A percentile compares a stretch with the other conserved stretches of the same genome.
Conservation (phyloP, 1,139 yeast species). For the Taiozyma sp. region DNA sequence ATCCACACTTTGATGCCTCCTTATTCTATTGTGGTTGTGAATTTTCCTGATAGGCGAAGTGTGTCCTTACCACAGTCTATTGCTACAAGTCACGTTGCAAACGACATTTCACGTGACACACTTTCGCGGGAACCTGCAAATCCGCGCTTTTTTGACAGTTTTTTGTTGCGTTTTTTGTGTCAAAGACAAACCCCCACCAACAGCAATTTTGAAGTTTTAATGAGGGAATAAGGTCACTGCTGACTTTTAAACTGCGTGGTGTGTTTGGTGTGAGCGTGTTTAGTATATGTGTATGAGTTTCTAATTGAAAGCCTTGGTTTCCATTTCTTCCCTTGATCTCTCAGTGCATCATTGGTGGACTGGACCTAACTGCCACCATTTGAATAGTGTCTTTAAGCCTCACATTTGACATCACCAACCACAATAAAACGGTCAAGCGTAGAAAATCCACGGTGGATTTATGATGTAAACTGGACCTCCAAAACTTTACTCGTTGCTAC, state of each 20-base stretch:
- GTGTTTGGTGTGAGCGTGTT: too few species aligned
- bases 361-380: too few species aligned
- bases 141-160: not conserved
- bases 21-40: not conserved
- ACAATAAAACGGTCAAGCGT: not conserved
- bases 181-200: not conserved
- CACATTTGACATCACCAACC: not conserved
- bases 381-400: not conserved
- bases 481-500: not conserved
- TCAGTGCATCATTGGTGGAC: not conserved
- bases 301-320: too few species aligned
- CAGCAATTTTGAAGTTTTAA: too few species aligned
- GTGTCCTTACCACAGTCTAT: slow-evolving; percentile 1
- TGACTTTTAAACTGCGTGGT: too few species aligned
- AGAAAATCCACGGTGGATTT: too few species aligned
- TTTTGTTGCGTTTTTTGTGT: not conserved
- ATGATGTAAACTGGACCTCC: not conserved
- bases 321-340: not conserved
- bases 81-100: slow-evolving; percentile 9
- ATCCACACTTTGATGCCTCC: not conserved
- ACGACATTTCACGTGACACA: slow-evolving; percentile 8
- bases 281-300: too few species aligned
- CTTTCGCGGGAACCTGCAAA: not conserved
- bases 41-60: not conserved
- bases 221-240: too few species aligned